Percentiles rank a stretch among this genome's conserved stretches.
Evolutionary conservation across 805 yeast genomes (phyloP).

Genomic region (Candida tammaniensis): DNA sequence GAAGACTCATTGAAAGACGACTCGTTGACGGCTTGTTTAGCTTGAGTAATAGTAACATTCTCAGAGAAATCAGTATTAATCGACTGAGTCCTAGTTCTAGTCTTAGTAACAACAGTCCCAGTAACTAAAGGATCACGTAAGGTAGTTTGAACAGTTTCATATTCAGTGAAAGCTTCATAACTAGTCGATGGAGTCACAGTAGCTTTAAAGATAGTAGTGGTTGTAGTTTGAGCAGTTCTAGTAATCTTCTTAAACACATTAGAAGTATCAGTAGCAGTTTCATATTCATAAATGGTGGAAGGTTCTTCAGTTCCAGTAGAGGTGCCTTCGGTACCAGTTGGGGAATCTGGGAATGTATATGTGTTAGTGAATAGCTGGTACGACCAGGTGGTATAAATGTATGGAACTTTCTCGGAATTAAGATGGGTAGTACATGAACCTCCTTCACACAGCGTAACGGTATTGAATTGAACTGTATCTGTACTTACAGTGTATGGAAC

Average conservation of each 20-base stretch:
- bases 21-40: slow-evolving; percentile 1
- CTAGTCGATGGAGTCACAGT: slow-evolving; percentile 22
- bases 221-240: slow-evolving; percentile 26
- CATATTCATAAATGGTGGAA: slow-evolving; percentile 11
- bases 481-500: slow-evolving; percentile 20
- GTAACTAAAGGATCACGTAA: slow-evolving; percentile 28
- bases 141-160: slow-evolving; percentile 20
- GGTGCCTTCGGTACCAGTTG: no score
- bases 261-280: slow-evolving; percentile 20
- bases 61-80: slow-evolving; percentile 8
- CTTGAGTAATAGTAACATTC: slow-evolving; percentile 3
- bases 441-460: slow-evolving; percentile 16
- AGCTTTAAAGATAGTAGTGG: slow-evolving; percentile 25
- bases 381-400: slow-evolving; percentile 16
- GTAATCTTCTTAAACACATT: slow-evolving; percentile 10
- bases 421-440: slow-evolving; percentile 13
- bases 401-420: slow-evolving; percentile 11
- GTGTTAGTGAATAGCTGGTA: slow-evolving; percentile 11
- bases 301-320: neutral
- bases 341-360: no score
- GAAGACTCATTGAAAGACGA: slow-evolving; percentile 6
- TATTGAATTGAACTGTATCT: slow-evolving; percentile 12
- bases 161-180: slow-evolving; percentile 17
- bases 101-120: slow-evolving; percentile 20
- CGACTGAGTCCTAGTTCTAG: slow-evolving; percentile 18